Conservation (phyloP, 192 early-diverging fungal genomes). For the Coemansia sp. region DNA sequence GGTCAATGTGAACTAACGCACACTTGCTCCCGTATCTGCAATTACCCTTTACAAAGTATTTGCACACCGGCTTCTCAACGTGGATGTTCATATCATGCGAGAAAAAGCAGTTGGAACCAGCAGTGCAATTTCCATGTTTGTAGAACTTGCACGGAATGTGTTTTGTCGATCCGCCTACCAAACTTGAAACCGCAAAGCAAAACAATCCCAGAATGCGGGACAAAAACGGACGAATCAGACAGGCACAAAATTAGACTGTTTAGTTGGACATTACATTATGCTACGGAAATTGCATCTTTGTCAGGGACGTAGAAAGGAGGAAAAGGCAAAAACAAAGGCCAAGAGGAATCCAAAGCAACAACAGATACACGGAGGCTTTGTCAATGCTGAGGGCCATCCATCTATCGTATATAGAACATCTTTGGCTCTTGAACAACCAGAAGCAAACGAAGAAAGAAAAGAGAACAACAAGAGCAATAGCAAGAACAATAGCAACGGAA, state of each 20-base stretch:
- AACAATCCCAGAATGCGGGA: constrained; percentile 2
- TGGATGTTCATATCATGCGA: constrained; percentile 68
- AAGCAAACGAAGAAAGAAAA: too few species aligned
- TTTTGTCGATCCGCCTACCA: constrained; percentile 50
- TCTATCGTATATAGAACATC: not conserved
- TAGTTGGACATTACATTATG: not conserved
- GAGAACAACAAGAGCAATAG: not conserved
- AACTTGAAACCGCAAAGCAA: constrained; percentile 5
- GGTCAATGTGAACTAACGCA: constrained; percentile 54
- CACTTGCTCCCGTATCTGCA: constrained; percentile 81
- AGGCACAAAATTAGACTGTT: constrained; percentile 6
- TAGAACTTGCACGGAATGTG: constrained; percentile 83
- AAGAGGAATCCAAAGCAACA: not conserved
- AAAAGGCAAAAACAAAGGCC: not conserved
- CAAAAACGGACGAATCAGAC: not conserved
- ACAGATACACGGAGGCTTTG: not conserved
- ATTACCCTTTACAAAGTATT: constrained; percentile 76
- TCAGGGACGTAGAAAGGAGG: not conserved
- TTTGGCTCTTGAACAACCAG: not conserved
- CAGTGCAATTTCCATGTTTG: constrained; percentile 74
- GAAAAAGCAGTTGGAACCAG: constrained; percentile 72
- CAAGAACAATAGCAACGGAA: constrained; percentile 3
- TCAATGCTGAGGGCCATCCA: not conserved
- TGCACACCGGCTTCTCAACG: constrained; percentile 67
- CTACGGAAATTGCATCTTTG: not conserved